Percentiles rank a stretch among this genome's conserved stretches.
Conservation (phyloP, 192 early-diverging fungal genomes). For the Chytriomyces sp. region DNA sequence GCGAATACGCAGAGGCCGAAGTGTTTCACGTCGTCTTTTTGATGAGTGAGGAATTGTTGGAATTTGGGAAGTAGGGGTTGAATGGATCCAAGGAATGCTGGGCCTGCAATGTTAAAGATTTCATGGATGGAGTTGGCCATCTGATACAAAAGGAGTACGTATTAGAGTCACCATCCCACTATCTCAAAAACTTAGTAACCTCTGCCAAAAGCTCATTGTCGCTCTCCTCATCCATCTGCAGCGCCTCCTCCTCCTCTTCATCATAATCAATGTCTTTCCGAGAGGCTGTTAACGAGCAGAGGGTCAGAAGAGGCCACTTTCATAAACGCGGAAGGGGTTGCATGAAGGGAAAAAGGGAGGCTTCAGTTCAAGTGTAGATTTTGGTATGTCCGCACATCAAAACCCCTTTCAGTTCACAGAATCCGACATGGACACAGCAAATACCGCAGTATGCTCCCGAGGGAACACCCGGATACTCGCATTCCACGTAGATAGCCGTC, state of each 20-base stretch:
- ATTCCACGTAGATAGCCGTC: not conserved
- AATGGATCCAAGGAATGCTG: constrained; percentile 78
- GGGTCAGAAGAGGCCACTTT: no score
- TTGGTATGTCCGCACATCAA: constrained; percentile 4
- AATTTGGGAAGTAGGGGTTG: constrained; percentile 77
- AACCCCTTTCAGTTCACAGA: constrained; percentile 10
- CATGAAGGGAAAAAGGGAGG: no score
- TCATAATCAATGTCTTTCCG: constrained; percentile 82
- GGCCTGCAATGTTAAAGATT: constrained; percentile 74
- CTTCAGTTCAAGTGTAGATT: constrained; percentile 48
- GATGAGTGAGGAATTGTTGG: constrained; percentile 40
- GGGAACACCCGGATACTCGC: not conserved
- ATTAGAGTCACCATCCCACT: not conserved
- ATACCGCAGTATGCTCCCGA: constrained; percentile 3
- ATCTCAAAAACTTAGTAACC: constrained; percentile 11
- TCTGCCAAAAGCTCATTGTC: constrained; percentile 84
- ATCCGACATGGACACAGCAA: constrained; percentile 3
- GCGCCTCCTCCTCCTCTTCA: constrained; percentile 90
- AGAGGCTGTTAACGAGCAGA: constrained; percentile 50
- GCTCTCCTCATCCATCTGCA: constrained; percentile 77
- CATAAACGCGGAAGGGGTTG: no score
- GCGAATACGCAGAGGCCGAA: constrained; percentile 93
- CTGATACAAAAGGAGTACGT: no score
- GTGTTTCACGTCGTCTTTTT: constrained; percentile 51
- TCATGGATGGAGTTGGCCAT: constrained; percentile 80